Evolutionary conservation across 352 stramenopile species (phyloP), one percentile per base, ranked within the genome.

Genomic region (Pythium apleroticum): DNA sequence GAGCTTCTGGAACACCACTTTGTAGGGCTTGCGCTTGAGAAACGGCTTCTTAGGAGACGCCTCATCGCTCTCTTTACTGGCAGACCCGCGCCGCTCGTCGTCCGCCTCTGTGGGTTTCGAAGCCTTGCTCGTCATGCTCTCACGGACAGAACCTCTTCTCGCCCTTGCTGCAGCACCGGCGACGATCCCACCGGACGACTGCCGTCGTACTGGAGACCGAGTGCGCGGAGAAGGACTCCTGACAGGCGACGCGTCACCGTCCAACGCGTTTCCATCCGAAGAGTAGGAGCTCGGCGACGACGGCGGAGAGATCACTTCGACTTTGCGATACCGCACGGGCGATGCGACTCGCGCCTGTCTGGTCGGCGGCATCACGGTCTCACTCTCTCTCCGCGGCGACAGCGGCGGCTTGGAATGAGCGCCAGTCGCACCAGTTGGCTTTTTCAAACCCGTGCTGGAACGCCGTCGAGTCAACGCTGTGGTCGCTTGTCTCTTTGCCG

Each of bases 1-100:
- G 5, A 89, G 56, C 39, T 84, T 84, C 41, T 74, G 67, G 39
- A 90, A 89, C 7, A 90, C 79, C 22, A 89, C 73, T 60, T 88
- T 84, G 68, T 84, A 84, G 17, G 75, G 81, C 48, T 90, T 90
- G n/a, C 79, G 77, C 60, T 82, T 87, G 33, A 90, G 70, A 57
- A 90, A 90, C 9, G 65, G 57, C 12, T 66, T 70, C 20, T 62
- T 72, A 10, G 24, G 35, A 39, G 65, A 56, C 45, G 55, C 17
- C 12, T 31, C 39, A 41, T 12, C 19, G 1, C 3, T 7, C 4
- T 30, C 37, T 24, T 25, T 33, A 33, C 14, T 19, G 7, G 12
- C 37, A 9, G 52, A 37, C 6, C 5, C 30, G 9, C 11, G 14
- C 11, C 37, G 24, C 20, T 12, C 31, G 1, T n/a, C n/a, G 7